phyloP scores from a whole-genome alignment of 2,329 filamentous ascomycete genomes.

The Botryotinia narcissicola region DNA sequence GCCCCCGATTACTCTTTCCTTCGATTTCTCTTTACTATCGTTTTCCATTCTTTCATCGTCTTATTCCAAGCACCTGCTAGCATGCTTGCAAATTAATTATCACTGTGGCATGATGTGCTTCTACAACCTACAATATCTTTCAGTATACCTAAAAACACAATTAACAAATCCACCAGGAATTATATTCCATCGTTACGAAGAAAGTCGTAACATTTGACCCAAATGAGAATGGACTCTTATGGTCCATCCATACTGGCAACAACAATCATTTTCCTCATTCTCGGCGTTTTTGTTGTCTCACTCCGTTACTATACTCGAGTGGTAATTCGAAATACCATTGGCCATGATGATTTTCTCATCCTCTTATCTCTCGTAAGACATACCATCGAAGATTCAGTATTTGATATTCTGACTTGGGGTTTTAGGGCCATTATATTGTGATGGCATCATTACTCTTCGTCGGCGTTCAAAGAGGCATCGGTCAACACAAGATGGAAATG shows the following conservation, averaged over 20 bases:
- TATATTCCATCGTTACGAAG: not conserved
- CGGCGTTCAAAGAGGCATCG: constrained; percentile 16
- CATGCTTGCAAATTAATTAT: not conserved
- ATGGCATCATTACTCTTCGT: constrained; percentile 20
- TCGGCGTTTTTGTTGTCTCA: constrained; percentile 12
- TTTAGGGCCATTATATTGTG: constrained; percentile 11
- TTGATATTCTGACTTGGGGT: not conserved
- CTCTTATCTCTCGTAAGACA: constrained; percentile 8
- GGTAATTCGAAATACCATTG: constrained; percentile 11
- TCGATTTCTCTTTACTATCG: not conserved
- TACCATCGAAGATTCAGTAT: not conserved
- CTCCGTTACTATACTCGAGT: constrained; percentile 18
- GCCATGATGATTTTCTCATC: constrained; percentile 19
- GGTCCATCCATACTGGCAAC: constrained; percentile 12
- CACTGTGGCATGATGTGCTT: constrained; percentile 2
- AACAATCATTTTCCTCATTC: constrained; percentile 15
- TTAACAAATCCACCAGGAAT: not conserved
- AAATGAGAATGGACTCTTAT: constrained; percentile 18
- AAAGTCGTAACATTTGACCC: not conserved
- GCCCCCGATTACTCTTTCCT: not conserved
- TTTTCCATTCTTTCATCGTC: not conserved
- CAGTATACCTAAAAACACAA: constrained; percentile 14
- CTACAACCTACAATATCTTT: constrained; percentile 10
- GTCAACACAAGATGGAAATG: constrained; percentile 13
- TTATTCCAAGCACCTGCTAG: not conserved